A percentile compares a stretch with the other conserved stretches of the same genome.
These are phyloP conservation scores for Chytriomyces sp. DNA, from an alignment of 192 early-diverging fungal genomes.

Conservation along the genomic window DNA sequence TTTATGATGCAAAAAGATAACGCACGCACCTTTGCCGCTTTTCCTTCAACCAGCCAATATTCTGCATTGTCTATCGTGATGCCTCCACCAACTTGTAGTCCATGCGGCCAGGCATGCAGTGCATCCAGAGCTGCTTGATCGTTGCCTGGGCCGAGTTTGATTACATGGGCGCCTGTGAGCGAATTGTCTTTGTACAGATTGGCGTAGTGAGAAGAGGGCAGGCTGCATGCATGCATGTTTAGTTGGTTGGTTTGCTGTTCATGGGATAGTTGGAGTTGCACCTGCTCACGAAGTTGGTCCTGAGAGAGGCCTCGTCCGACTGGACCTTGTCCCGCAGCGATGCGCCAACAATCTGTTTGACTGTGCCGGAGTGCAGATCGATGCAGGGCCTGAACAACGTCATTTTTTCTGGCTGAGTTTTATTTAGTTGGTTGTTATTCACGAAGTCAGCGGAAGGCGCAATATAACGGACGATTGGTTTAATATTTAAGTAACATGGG, in stretches of 20 bases:
- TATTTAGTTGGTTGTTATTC: too few species aligned
- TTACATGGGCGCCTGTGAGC: constrained; percentile 89
- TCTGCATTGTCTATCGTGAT: constrained; percentile 86
- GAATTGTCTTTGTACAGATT: constrained; percentile 73
- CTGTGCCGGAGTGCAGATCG: constrained; percentile 94
- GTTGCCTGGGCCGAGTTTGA: constrained; percentile 90
- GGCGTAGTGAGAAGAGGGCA: constrained; percentile 80
- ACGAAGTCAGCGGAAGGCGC: too few species aligned
- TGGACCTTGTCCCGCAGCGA: constrained; percentile 68
- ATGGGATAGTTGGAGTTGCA: constrained; percentile 33
- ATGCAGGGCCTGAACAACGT: constrained; percentile 96
- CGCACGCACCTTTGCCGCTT: constrained; percentile 75
- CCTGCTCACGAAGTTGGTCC: constrained; percentile 93
- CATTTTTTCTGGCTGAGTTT: constrained; percentile 26
- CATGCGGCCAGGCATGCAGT: constrained; percentile 81
- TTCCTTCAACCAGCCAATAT: constrained; percentile 80
- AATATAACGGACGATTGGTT: too few species aligned
- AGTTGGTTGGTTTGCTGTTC: background rate
- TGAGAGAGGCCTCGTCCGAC: constrained; percentile 45
- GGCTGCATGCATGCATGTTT: constrained; percentile 23
- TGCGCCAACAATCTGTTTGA: constrained; percentile 99
- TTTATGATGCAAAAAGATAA: background rate
- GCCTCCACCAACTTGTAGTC: constrained; percentile 94
- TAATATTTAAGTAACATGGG: too few species aligned
- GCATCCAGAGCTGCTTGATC: constrained; percentile 84